Base-by-base conservation (phyloP, 2,329 filamentous ascomycete genomes). In the Xylariales sp. region DNA sequence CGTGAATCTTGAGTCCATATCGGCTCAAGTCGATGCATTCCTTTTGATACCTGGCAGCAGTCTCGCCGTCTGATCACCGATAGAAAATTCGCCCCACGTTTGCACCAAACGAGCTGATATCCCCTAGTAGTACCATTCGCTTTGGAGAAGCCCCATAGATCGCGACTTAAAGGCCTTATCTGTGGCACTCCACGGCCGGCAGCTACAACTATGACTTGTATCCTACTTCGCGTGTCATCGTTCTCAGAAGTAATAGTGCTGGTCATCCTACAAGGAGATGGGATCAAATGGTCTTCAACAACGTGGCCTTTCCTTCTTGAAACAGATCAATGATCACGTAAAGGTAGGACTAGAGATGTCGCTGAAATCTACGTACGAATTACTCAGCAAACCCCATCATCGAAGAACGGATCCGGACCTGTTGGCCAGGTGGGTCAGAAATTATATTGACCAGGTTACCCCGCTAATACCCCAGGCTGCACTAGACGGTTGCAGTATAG, bases 61-160 rank as follows among this genome's bases (percentile, higher is more conserved):
- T 64, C 24, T 62, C 56, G 22, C 76, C 72, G 20, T 70, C 56
- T 1, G 61, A 63, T 78, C 79, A 84, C 3, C 78, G 71, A 39
- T 73, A 56, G 51, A 81, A 79, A 49, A 83, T 81, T 29, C 78
- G 72, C 1, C 76, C 76, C 10, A 68, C 76, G 48, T 82, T 82
- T 35, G 74, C 66, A 2, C 78, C 77, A 46, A 80, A 80, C 10
- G 73, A 76, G 47, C 81, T 82, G 46, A 82, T 80, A 59, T 82
- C 75, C 39, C 78, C 79, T n/a, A n/a, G n/a, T 0, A 82, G 68
- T 4, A 66, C 60, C 50, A 80, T 82, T 41, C 81, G 68, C 40
- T 72, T 69, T 6, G 70, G 63, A 45, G 80, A 80, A 1, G 71
- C 67, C 51, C 81, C 78, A 54, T 80, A 78, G 45, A 82, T 68